Evolutionary conservation across 2,329 filamentous ascomycete species (phyloP).

Genomic region (Cucurbitaria berberidis): DNA sequence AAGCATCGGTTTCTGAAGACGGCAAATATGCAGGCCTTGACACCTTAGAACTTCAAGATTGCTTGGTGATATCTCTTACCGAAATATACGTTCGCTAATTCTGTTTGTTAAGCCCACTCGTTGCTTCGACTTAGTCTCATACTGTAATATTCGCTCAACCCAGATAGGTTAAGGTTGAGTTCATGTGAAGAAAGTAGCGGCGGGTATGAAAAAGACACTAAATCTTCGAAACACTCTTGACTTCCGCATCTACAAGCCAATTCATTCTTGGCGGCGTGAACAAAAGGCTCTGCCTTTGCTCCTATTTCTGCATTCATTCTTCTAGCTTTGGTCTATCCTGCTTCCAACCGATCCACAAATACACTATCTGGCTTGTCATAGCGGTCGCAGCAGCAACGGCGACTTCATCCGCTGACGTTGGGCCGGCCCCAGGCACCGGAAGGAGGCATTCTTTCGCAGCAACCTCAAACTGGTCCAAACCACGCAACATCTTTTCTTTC

Average conservation of each 20-base stretch:
- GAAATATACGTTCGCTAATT: too few relatives aligned
- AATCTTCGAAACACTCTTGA: constrained; percentile 9
- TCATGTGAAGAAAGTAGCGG: too few relatives aligned
- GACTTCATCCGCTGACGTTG: constrained; percentile 28
- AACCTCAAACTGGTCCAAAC: constrained; percentile 31
- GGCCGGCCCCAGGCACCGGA: constrained; percentile 4
- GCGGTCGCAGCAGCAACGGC: constrained; percentile 28
- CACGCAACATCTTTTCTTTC: constrained; percentile 32
- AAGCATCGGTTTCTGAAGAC: background rate
- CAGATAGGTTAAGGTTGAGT: too few relatives aligned
- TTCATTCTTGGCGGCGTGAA: constrained; percentile 24
- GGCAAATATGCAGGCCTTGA: background rate
- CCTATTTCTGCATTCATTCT: constrained; percentile 35
- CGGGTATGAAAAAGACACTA: too few relatives aligned
- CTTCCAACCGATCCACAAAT: constrained; percentile 26
- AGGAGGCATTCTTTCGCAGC: constrained; percentile 23
- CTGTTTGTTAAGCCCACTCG: too few relatives aligned
- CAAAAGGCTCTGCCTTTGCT: constrained; percentile 26
- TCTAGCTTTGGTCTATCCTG: constrained; percentile 22
- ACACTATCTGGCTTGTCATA: constrained; percentile 14
- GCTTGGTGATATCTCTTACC: too few relatives aligned
- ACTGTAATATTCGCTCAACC: too few relatives aligned
- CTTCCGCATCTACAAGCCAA: constrained; percentile 12
- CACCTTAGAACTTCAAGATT: too few relatives aligned
- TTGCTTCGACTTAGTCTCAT: too few relatives aligned